Base-by-base conservation (phyloP, 208 protist genomes). In the Lotmaria passim region DNA sequence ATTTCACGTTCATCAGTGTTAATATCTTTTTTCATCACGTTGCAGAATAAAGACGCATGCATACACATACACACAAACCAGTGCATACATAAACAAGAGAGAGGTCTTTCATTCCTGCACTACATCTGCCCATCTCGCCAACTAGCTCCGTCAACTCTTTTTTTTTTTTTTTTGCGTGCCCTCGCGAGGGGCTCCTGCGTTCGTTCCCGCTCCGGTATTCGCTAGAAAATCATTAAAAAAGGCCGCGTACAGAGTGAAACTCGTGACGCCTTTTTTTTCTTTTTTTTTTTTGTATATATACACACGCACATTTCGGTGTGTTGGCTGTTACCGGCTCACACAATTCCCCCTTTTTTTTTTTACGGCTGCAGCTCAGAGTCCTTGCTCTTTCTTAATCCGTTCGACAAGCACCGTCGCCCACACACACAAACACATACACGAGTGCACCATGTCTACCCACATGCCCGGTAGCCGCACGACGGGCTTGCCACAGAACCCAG, bases 21-120 rank as follows among this genome's bases (percentile, higher is more conserved):
- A n/a, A n/a, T n/a, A n/a, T n/a, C n/a, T n/a, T 33, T 24, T 53
- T 3, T 53, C 7, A 53, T n/a, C 7, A 31, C 24, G 10, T 53
- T 8, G 21, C 44, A 23, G 44, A 33, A 1, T 19, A 69, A 15
- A 68, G 11, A 44, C 38, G 6, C 33, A 67, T 28, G 31, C 53
- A 61, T 21, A 69, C 66, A 69, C 68, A 59, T 47, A 59, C 26
- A 66, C 47, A 61, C 63, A n/a, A n/a, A n/a, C n/a, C n/a, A n/a
- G n/a, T n/a, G n/a, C n/a, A 34, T 19, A 47, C 31, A 57, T 44
- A 43, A 14, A 23, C 41, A 52, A 28, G 8, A 12, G n/a, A 46
- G 36, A 15, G 36, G 10, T 41, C 10, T n/a, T 23, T 36, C 43
- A 4, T 17, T 38, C 43, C 19, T 5, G 14, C 44, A 23, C 44